Percentiles rank a stretch among this genome's conserved stretches.
These are phyloP conservation scores for Magnusiomyces suaveolens DNA, from an alignment of 1,139 yeast species.

Conservation along the genomic window DNA sequence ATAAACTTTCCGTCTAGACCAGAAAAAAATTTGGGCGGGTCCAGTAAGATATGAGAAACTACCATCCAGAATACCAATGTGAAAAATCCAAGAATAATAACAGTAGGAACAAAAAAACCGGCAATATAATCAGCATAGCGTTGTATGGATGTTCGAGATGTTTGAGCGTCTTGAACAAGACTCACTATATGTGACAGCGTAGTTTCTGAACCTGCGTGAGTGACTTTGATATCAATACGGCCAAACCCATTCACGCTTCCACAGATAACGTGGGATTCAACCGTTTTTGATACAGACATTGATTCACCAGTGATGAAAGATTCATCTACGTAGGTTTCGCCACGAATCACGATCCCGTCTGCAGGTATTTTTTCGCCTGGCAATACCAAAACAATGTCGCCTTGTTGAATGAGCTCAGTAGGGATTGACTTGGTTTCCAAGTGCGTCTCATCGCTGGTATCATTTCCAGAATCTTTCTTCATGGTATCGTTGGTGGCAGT, in stretches of 20 bases:
- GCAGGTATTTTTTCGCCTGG: slow-evolving; percentile 91
- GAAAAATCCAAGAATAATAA: slow-evolving; percentile 48
- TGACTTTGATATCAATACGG: slow-evolving; percentile 56
- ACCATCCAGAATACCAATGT: slow-evolving; percentile 67
- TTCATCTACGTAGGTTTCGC: slow-evolving; percentile 79
- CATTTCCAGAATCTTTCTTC: neutral
- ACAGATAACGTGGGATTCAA: slow-evolving; percentile 64
- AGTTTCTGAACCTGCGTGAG: slow-evolving; percentile 69
- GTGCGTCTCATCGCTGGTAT: slow-evolving; percentile 8
- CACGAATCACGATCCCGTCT: slow-evolving; percentile 72
- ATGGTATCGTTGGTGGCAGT: slow-evolving; percentile 6
- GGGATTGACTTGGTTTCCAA: slow-evolving; percentile 37
- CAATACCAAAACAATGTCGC: slow-evolving; percentile 65
- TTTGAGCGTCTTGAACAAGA: slow-evolving; percentile 82
- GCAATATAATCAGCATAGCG: slow-evolving; percentile 79
- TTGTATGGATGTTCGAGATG: slow-evolving; percentile 83
- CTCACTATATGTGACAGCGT: slow-evolving; percentile 79
- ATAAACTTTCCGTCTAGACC: slow-evolving; percentile 49
- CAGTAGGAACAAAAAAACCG: slow-evolving; percentile 73
- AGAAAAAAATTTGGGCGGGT: slow-evolving; percentile 50
- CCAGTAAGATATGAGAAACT: slow-evolving; percentile 33
- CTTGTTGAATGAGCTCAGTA: slow-evolving; percentile 65
- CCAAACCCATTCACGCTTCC: slow-evolving; percentile 86
- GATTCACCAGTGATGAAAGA: slow-evolving; percentile 88
- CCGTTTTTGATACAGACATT: slow-evolving; percentile 52